A percentile compares a stretch with the other conserved stretches of the same genome.
Conservation (phyloP, 2,329 filamentous ascomycete genomes). For the Talaromyces sp. region DNA sequence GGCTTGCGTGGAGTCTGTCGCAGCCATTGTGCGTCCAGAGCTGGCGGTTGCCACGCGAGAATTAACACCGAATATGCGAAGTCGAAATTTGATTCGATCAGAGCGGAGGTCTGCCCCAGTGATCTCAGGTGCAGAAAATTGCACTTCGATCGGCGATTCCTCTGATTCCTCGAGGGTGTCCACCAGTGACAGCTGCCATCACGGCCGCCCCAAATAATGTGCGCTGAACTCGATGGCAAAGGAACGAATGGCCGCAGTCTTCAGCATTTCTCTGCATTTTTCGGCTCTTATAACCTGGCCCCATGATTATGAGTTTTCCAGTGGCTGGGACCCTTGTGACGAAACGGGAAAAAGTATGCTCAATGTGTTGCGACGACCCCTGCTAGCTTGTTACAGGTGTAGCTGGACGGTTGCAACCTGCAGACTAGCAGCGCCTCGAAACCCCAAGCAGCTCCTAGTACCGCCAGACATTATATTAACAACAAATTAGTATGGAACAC, state of each 20-base stretch:
- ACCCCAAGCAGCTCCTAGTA: background rate
- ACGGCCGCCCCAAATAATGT: background rate
- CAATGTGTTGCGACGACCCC: background rate
- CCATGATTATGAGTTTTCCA: background rate
- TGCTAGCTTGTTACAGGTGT: slow-evolving; percentile 10
- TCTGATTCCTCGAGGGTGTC: background rate
- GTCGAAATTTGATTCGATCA: slow-evolving; percentile 5
- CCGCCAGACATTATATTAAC: background rate
- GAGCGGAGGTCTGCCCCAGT: background rate
- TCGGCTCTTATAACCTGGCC: background rate
- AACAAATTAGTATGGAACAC: background rate
- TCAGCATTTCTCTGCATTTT: background rate
- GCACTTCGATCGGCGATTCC: background rate
- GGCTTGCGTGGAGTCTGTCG: slow-evolving; percentile 1
- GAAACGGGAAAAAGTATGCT: background rate
- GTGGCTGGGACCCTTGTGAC: background rate
- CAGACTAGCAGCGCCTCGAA: slow-evolving; percentile 3
- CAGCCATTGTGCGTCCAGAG: background rate
- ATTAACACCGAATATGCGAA: slow-evolving; percentile 1
- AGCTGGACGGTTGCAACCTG: background rate
- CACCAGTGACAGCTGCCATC: background rate
- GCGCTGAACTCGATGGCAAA: background rate
- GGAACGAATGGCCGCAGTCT: background rate
- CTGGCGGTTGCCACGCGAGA: slow-evolving; percentile 3
- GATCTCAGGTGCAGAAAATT: background rate